These are phyloP conservation scores for Phaffomyces opuntiae DNA, from an alignment of 805 yeast species.

Conservation along the genomic window DNA sequence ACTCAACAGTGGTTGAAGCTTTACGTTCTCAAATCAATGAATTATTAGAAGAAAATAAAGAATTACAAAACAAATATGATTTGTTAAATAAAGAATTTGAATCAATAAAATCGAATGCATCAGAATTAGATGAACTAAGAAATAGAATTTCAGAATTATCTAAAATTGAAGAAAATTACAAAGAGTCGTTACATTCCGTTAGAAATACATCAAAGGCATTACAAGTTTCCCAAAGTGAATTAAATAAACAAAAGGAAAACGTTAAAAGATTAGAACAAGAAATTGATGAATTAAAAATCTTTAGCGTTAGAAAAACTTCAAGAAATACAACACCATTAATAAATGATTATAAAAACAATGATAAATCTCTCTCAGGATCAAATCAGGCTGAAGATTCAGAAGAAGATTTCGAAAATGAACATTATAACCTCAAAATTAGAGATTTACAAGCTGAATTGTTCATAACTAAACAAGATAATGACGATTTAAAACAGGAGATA, in stretches of 20 bases:
- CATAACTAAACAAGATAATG: conserved; percentile 77
- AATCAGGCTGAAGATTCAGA: conserved; percentile 25
- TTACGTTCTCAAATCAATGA: conserved; percentile 54
- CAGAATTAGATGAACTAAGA: conserved; percentile 24
- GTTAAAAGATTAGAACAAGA: conserved; percentile 55
- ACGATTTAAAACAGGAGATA: conserved; percentile 61
- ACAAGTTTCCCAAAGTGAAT: conserved; percentile 64
- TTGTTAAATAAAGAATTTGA: conserved; percentile 30
- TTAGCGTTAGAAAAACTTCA: conserved; percentile 33
- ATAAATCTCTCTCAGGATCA: conserved; percentile 20
- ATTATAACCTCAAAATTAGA: conserved; percentile 66
- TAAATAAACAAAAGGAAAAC: conserved; percentile 48
- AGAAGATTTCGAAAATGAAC: conserved; percentile 36
- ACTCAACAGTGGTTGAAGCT: conserved; percentile 16
- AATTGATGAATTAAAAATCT: conserved; percentile 59
- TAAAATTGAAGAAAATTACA: conserved; percentile 57
- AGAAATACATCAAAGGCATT: conserved; percentile 72
- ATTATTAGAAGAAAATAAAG: conserved; percentile 40
- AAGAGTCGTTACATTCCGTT: conserved; percentile 63
- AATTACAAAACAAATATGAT: conserved; percentile 27
- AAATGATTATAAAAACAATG: conserved; percentile 13
- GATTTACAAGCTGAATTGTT: conserved; percentile 81
- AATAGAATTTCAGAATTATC: conserved; percentile 29
- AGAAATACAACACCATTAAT: conserved; percentile 20
- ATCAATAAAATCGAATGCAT: conserved; percentile 18